Conservation (phyloP, 768 basidiomycete genomes). For the Mycena capillaripes region DNA sequence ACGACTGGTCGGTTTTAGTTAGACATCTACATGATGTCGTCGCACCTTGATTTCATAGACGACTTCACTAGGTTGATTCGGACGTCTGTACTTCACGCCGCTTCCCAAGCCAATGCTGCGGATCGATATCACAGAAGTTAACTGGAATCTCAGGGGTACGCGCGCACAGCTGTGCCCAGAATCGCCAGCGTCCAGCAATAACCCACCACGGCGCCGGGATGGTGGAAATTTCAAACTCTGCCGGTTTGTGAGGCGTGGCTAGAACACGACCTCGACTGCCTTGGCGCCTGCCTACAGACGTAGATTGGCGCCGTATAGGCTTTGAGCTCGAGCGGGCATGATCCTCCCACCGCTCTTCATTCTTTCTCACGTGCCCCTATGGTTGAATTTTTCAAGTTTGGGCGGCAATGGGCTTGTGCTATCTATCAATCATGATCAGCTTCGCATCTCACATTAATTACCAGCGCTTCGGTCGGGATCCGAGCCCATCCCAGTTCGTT, state of each 20-base stretch:
- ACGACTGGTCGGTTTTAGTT: background rate
- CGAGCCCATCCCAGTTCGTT: background rate
- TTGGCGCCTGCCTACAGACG: background rate
- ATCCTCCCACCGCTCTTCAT: background rate
- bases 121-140: background rate
- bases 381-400: background rate
- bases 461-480: background rate
- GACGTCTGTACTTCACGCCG: background rate
- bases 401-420: background rate
- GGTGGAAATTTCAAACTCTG: no score
- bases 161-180: background rate
- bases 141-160: background rate
- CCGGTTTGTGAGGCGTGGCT: background rate
- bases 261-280: background rate
- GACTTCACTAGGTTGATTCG: background rate
- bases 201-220: no score
- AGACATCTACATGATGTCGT: background rate
- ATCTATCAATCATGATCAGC: constrained; percentile 3
- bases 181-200: background rate
- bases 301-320: background rate
- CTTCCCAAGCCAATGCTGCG: background rate
- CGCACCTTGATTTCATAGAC: background rate
- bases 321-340: background rate
- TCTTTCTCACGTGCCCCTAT: constrained; percentile 2
- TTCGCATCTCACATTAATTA: background rate